A percentile compares a stretch with the other conserved stretches of the same genome.
These are phyloP conservation scores for Cercophora samala DNA, from an alignment of 495 filamentous ascomycete genomes.

Conservation along the genomic window DNA sequence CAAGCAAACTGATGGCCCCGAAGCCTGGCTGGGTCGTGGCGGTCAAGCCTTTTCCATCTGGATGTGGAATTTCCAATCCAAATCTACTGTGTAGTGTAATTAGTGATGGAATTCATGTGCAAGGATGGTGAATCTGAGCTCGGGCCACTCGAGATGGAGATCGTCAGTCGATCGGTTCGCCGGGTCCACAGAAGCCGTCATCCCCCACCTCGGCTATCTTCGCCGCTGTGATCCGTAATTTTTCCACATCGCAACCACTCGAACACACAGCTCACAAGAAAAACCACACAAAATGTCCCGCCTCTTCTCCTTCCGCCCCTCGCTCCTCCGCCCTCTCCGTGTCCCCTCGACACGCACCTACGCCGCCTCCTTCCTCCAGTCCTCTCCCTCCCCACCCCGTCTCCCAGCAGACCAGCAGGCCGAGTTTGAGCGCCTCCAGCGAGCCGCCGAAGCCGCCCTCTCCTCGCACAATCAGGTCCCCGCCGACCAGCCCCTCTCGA, in stretches of 20 bases:
- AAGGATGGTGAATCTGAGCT: too few species aligned
- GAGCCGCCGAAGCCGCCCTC: conserved; percentile 40
- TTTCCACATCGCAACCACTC: not conserved
- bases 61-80: too few species aligned
- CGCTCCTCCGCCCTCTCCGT: not conserved
- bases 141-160: not conserved
- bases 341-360: not conserved
- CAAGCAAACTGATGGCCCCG: not conserved
- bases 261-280: not conserved
- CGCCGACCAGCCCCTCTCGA: conserved; percentile 4
- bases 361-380: conserved; percentile 38
- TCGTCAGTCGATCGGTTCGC: not conserved
- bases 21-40: not conserved
- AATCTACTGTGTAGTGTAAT: too few species aligned
- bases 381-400: conserved; percentile 69
- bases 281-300: conserved; percentile 22
- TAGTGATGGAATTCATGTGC: too few species aligned
- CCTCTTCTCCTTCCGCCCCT: conserved; percentile 5
- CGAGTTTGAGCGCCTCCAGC: conserved; percentile 85
- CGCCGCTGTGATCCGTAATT: not conserved
- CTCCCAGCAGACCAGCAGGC: conserved; percentile 87
- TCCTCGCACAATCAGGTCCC: conserved; percentile 25
- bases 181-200: conserved; percentile 1
- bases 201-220: not conserved
- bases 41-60: not conserved